Base-by-base conservation (phyloP, 2,329 filamentous ascomycete species). In the Aspergillus proliferans region DNA sequence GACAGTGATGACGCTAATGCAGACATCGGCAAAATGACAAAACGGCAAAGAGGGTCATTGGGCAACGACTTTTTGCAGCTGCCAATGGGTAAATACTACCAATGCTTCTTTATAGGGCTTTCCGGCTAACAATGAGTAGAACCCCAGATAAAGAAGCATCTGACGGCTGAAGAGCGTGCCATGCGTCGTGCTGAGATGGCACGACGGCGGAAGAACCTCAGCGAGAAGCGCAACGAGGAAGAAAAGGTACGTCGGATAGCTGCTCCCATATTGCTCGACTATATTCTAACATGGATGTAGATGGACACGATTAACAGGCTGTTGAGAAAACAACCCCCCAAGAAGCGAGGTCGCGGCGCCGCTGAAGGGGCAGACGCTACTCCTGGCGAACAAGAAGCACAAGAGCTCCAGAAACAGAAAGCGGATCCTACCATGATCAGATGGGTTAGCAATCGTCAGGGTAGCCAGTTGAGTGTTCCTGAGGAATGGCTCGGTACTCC, bases 101-200 rank as follows among this genome's bases (percentile, higher is more conserved):
- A 26, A 45, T 42, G 52, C 61, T 56, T 65, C 48, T 44, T 12
- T 8, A 21, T 28, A 40, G 15, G 28, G 34, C 44, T 34, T 41
- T 8, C 24, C 12, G 40, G 38, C 57, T 64, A 43, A 64, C 48
- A 6, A 7, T 5, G 36, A 28, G 45, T 58, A 80, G 82, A 85
- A 65, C 82, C 82, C n/a, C 82, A 85, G 69, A 80, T 84, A 63
- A 85, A 86, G 69, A 86, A 87, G 60, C 82, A 86, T 57, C 72
- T 88, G 44, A 87, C 85, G 0, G 84, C 83, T 0, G 85, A 87
- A 63, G 85, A 88, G 61, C 82, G 86, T 61, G 82, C 82, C 43
- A 86, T 87, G 80, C 79, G 85, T 44, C 76, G 85, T 48, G 82
- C 83, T 6, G 85, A 88, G 64, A 88, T 88, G 84, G 85, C 85